Conservation (phyloP, 305 asterid species). For the Withania somnifera region DNA sequence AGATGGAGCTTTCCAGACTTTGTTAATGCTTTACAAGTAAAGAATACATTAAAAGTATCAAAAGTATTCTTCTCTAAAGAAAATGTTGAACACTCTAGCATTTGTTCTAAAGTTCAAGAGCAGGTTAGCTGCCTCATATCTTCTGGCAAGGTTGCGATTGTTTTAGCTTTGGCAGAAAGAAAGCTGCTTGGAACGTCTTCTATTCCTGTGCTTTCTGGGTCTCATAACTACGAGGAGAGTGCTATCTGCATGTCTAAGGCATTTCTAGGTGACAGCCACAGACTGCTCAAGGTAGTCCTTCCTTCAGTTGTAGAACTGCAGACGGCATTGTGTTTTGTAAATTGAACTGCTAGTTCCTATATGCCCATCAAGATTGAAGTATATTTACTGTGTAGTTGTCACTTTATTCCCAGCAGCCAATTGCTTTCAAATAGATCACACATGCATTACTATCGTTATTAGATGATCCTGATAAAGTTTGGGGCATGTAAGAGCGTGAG, state of each 20-base stretch:
- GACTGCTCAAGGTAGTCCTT: slow-evolving; percentile 41
- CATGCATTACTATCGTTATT: neutral
- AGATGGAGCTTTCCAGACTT: slow-evolving; percentile 25
- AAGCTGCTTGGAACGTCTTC: slow-evolving; percentile 15
- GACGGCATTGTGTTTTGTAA: neutral
- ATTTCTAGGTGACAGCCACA: slow-evolving; percentile 32
- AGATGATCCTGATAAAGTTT: neutral
- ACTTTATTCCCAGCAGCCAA: neutral
- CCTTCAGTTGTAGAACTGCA: neutral
- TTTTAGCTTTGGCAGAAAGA: slow-evolving; percentile 35
- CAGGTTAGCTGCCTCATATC: slow-evolving; percentile 44
- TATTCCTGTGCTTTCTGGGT: slow-evolving; percentile 11
- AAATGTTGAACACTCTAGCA: slow-evolving; percentile 23
- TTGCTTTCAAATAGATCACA: neutral
- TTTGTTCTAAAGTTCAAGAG: slow-evolving; percentile 30
- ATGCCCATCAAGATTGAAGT: neutral
- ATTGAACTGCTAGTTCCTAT: neutral
- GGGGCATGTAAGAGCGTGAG: neutral
- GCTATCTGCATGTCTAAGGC: slow-evolving; percentile 26
- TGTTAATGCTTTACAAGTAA: slow-evolving; percentile 33
- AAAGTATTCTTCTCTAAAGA: slow-evolving; percentile 27
- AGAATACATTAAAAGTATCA: slow-evolving; percentile 31
- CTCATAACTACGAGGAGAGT: slow-evolving; percentile 23
- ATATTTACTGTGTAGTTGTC: neutral
- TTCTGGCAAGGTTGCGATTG: slow-evolving; percentile 58